Evolutionary conservation across 768 basidiomycete genomes (phyloP), one percentile per base, ranked within the genome.

Genomic region (Hydnomerulius pinastri): DNA sequence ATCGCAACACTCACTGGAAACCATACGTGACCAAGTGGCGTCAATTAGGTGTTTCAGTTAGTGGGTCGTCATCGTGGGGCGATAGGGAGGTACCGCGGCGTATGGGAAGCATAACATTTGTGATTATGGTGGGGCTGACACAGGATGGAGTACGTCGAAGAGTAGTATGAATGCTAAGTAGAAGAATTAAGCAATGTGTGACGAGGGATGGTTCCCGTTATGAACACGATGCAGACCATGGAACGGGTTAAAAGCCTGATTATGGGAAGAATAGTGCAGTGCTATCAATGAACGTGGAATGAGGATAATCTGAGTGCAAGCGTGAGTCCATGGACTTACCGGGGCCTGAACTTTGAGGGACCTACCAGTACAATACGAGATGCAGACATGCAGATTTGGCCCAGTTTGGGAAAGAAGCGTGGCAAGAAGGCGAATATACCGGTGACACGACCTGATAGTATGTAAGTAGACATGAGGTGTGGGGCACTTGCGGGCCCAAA

Each of bases 381-480:
- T 36, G 58, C 50, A 46, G 39, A 46, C 41, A 21, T 43, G 32
- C 47, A 37, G 39, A 49, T 37, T n/a, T 43, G 45, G 43, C 48
- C 41, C 43, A 38, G 43, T 39, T 30, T 46, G 39, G 54, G 43
- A 48, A 29, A 28, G 54, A 52, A 21, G 25, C 50, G 48, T 53
- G 55, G 43, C 38, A 48, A 48, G 45, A 43, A 54, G 30, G 53
- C 51, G 45, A 59, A 24, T 48, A 46, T 56, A 51, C 49, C 50
- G 53, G 51, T 41, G 41, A 15, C 51, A 63, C 35, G 42, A 39
- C 18, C 21, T 41, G 30, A 25, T 20, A 6, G 42, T 64, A 62
- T 60, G 64, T 66, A 67, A 66, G 57, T 35, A 43, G 46, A 56
- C 64, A 62, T 54, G 62, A 60, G 42, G 46, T 15, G 18, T 53